Conservation (phyloP, 257 asterid genomes). For the Asclepias syriaca region DNA sequence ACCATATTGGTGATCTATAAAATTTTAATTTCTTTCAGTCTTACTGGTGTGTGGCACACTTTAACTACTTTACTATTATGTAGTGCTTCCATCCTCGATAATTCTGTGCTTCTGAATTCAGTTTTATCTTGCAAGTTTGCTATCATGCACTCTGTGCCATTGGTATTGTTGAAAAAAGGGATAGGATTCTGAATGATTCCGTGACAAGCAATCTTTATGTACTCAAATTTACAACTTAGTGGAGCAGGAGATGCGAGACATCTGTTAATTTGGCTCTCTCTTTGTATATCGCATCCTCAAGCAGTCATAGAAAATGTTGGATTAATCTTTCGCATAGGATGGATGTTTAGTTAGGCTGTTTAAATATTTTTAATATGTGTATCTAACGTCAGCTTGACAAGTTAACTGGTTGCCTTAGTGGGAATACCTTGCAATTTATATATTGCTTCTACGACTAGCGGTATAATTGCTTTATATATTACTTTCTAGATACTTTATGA, state of each 20-base stretch:
- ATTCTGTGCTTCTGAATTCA: not conserved
- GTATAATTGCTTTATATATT: not conserved
- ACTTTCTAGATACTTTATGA: not conserved
- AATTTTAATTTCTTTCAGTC: constrained; percentile 14
- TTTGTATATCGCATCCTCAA: not conserved
- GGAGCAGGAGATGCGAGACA: not conserved
- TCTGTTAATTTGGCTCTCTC: not conserved
- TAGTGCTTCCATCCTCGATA: not conserved
- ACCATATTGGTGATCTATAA: constrained; percentile 13
- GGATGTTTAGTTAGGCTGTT: not conserved
- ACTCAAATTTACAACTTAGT: not conserved
- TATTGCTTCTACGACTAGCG: not conserved
- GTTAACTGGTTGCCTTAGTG: not conserved
- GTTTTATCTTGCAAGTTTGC: constrained; percentile 5
- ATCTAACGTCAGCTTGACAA: not conserved
- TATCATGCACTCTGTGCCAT: not conserved
- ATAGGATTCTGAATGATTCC: not conserved
- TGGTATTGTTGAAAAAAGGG: not conserved
- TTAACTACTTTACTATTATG: constrained; percentile 2
- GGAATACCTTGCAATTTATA: not conserved
- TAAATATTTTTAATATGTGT: not conserved
- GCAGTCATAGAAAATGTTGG: not conserved
- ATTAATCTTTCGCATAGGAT: not conserved
- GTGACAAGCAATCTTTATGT: not conserved
- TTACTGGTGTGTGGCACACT: constrained; percentile 2